Evolutionary conservation across 2,329 filamentous ascomycete genomes (phyloP).

Genomic region (Alternaria longipes): DNA sequence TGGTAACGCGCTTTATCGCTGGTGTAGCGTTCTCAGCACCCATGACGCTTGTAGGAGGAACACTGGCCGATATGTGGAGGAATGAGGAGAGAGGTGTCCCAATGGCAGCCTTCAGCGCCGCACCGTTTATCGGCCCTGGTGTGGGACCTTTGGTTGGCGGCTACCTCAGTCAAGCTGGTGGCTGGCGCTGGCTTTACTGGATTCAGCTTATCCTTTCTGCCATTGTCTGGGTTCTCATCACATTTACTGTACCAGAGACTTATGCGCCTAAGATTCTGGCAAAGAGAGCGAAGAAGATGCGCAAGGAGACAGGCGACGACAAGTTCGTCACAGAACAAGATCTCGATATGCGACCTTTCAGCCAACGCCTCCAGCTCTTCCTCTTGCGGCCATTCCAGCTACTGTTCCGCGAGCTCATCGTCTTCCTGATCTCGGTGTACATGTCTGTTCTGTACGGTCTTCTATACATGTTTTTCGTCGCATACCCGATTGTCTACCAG

Average conservation of each 20-base stretch:
- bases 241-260: conserved; percentile 90
- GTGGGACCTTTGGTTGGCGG: conserved; percentile 72
- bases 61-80: conserved; percentile 82
- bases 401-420: conserved; percentile 83
- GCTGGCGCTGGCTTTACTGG: conserved; percentile 90
- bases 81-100: conserved; percentile 85
- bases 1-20: conserved; percentile 79
- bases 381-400: conserved; percentile 85
- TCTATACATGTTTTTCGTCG: conserved; percentile 73
- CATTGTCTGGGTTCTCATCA: conserved; percentile 76
- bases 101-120: conserved; percentile 86
- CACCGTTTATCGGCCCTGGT: conserved; percentile 83
- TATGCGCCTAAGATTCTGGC: conserved; percentile 83
- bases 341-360: conserved; percentile 74
- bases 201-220: conserved; percentile 80
- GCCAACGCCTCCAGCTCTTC: conserved; percentile 76
- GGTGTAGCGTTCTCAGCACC: conserved; percentile 86
- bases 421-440: conserved; percentile 83
- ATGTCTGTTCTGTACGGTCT: conserved; percentile 83
- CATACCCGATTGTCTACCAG: conserved; percentile 73
- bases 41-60: conserved; percentile 86
- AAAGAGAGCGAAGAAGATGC: conserved; percentile 73
- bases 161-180: conserved; percentile 73
- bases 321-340: conserved; percentile 82
- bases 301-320: conserved; percentile 71